These are phyloP conservation scores for Saccharomyces pastorianus DNA, from an alignment of 1,139 yeast genomes.

Conservation along the genomic window DNA sequence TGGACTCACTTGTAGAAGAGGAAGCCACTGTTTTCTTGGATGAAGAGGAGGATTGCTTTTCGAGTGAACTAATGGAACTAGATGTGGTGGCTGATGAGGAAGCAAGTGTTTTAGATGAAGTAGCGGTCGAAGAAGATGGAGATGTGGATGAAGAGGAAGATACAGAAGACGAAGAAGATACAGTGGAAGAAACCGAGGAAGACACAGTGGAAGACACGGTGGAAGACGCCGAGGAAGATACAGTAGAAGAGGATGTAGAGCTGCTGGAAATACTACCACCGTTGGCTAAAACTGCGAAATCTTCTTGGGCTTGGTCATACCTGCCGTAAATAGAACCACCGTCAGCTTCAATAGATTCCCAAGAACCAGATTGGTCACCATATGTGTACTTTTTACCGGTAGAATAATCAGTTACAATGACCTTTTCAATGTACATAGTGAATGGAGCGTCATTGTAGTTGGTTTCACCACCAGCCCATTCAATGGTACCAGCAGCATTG, in stretches of 20 bases:
- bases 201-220: not conserved
- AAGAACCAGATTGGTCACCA: slow-evolving; percentile 53
- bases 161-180: not conserved
- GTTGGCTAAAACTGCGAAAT: slow-evolving; percentile 38
- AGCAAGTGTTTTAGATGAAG: not conserved
- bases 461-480: slow-evolving; percentile 81
- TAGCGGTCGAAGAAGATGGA: not conserved
- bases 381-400: slow-evolving; percentile 64
- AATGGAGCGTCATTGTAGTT: slow-evolving; percentile 61
- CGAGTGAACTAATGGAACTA: not conserved
- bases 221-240: slow-evolving; percentile 9
- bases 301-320: slow-evolving; percentile 40
- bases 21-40: not conserved
- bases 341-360: slow-evolving; percentile 59
- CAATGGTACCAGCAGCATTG: slow-evolving; percentile 61
- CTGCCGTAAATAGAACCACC: slow-evolving; percentile 63
- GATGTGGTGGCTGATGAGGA: not conserved
- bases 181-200: slow-evolving; percentile 7
- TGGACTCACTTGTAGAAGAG: slow-evolving; percentile 5
- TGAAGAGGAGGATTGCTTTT: not conserved
- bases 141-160: not conserved
- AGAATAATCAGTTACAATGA: slow-evolving; percentile 70
- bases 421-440: slow-evolving; percentile 53
- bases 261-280: slow-evolving; percentile 20
- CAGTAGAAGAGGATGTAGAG: slow-evolving; percentile 6